Conservation (phyloP, 2,329 filamentous ascomycete species). For the Xylaria sp. region DNA sequence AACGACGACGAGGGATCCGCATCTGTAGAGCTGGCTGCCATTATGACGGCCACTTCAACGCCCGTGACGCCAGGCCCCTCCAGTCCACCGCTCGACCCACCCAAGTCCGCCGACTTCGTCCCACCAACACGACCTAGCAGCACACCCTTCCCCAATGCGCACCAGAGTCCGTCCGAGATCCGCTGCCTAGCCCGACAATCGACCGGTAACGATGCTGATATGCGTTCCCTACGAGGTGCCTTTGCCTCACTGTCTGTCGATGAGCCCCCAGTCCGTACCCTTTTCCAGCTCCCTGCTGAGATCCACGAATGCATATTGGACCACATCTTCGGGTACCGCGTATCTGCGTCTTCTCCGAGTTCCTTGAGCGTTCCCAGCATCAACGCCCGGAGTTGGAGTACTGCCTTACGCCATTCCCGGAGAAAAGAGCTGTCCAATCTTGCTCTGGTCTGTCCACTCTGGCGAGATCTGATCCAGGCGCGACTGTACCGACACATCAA, state of each 20-base stretch:
- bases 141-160: constrained; percentile 54
- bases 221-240: constrained; percentile 27
- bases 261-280: constrained; percentile 33
- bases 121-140: constrained; percentile 53
- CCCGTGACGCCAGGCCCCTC: constrained; percentile 51
- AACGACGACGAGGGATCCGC: constrained; percentile 36
- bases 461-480: constrained; percentile 64
- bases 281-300: constrained; percentile 57
- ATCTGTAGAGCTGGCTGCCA: constrained; percentile 40
- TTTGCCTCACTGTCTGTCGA: constrained; percentile 24
- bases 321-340: constrained; percentile 63
- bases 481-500: constrained; percentile 72
- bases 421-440: constrained; percentile 62
- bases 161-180: constrained; percentile 42
- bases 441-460: constrained; percentile 56
- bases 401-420: constrained; percentile 60
- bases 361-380: constrained; percentile 49
- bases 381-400: constrained; percentile 55
- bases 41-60: constrained; percentile 46
- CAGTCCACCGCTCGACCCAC: constrained; percentile 46
- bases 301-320: constrained; percentile 69
- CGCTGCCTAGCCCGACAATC: constrained; percentile 38
- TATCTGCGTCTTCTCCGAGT: constrained; percentile 55
- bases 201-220: constrained; percentile 28
- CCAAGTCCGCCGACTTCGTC: constrained; percentile 43